Conservation (phyloP, 805 yeast genomes). For the Metschnikowia cubensis region DNA sequence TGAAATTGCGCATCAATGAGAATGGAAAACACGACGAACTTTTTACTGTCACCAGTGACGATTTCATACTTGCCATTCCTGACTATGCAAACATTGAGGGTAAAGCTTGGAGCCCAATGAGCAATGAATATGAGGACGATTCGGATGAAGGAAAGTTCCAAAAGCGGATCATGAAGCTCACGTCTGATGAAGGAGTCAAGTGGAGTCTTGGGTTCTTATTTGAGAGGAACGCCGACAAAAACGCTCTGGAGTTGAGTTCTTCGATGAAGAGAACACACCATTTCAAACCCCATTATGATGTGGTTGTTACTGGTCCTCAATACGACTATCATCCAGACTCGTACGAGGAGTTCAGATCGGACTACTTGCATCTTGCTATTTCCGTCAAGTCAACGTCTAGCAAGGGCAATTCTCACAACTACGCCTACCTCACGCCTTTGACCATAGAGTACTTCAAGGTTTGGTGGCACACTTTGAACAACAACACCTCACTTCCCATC, state of each 20-base stretch:
- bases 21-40: conserved; percentile 47
- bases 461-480: conserved; percentile 41
- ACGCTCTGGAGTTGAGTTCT: conserved; percentile 30
- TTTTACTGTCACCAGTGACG: conserved; percentile 50
- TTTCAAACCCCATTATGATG: conserved; percentile 61
- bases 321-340: conserved; percentile 68
- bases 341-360: conserved; percentile 73
- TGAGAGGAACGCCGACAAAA: conserved; percentile 51
- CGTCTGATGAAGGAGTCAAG: conserved; percentile 55
- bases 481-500: conserved; percentile 32
- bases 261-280: conserved; percentile 42
- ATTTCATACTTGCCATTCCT: conserved; percentile 57
- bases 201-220: conserved; percentile 77
- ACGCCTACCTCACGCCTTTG: conserved; percentile 37
- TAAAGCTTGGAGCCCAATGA: conserved; percentile 36
- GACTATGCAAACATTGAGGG: conserved; percentile 37
- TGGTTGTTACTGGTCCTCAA: conserved; percentile 55
- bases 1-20: conserved; percentile 48
- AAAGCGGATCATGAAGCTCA: conserved; percentile 51
- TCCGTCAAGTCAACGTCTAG: conserved; percentile 33
- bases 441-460: conserved; percentile 35
- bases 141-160: conserved; percentile 29
- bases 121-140: conserved; percentile 17
- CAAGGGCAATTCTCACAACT: conserved; percentile 30
- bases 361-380: conserved; percentile 60